A percentile compares a stretch with the other conserved stretches of the same genome.
Conservation (phyloP, 2,329 filamentous ascomycete species). For the Neospermospora avenae region DNA sequence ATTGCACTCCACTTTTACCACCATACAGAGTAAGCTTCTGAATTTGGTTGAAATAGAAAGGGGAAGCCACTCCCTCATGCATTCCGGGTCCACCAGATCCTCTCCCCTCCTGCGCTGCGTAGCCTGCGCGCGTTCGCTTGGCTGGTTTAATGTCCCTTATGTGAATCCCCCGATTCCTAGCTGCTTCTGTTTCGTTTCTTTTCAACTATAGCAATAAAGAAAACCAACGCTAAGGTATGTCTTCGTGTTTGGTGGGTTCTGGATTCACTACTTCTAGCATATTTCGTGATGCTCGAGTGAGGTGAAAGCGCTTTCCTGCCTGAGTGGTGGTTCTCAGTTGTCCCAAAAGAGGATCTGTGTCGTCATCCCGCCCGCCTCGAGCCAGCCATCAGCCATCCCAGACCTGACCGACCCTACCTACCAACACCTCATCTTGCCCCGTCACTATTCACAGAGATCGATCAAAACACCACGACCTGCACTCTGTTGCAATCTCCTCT, state of each 20-base stretch:
- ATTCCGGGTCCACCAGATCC: too few relatives aligned
- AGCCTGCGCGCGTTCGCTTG: too few relatives aligned
- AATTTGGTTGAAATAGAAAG: too few relatives aligned
- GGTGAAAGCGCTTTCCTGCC: background rate
- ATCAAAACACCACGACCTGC: background rate
- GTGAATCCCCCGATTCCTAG: background rate
- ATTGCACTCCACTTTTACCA: background rate
- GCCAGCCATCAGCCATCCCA: background rate
- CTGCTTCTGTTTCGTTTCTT: background rate
- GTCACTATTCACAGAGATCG: constrained; percentile 1
- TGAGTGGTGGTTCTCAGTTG: background rate
- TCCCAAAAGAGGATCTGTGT: background rate
- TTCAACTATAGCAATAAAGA: background rate
- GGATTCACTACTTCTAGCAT: background rate
- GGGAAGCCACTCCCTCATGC: too few relatives aligned
- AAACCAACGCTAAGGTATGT: background rate
- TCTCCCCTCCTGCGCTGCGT: too few relatives aligned
- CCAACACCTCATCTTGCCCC: background rate
- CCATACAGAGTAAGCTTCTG: background rate
- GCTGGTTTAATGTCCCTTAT: too few relatives aligned
- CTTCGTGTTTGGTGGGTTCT: too few relatives aligned
- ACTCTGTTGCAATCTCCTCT: background rate
- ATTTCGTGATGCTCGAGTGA: background rate
- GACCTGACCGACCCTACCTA: background rate
- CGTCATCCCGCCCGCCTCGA: background rate